These are phyloP conservation scores for Mucor circinelloides DNA, from an alignment of 371 early-diverging fungal species.

Conservation along the genomic window DNA sequence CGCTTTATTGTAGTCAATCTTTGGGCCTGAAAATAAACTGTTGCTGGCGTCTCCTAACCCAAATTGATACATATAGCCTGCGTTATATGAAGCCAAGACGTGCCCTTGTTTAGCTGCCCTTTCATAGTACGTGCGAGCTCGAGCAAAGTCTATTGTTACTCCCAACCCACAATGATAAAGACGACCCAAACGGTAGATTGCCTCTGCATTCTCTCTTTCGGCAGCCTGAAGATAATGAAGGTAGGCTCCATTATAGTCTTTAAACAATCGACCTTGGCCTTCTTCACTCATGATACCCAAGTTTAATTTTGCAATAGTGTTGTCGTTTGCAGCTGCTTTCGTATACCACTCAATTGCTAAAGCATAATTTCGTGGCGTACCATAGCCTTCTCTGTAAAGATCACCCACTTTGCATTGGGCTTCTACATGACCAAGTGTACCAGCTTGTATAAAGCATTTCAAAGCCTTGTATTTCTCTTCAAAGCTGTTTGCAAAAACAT, in stretches of 20 bases:
- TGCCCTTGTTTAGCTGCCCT: conserved; percentile 2
- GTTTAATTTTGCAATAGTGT: not conserved
- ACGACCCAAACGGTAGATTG: not conserved
- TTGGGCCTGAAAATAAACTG: not conserved
- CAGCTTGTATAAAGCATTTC: not conserved
- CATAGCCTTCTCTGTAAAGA: conserved; percentile 3
- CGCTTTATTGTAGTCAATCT: not conserved
- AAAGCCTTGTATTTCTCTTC: not conserved
- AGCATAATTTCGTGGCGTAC: not conserved
- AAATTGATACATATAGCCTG: conserved; percentile 3
- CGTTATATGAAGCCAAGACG: not conserved
- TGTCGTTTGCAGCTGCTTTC: not conserved
- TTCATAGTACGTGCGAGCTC: not conserved
- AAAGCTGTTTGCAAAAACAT: not conserved
- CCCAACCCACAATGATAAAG: conserved; percentile 3
- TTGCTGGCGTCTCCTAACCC: not conserved
- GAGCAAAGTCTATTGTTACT: not conserved
- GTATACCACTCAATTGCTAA: not conserved
- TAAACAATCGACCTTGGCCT: not conserved
- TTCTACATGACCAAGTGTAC: not conserved
- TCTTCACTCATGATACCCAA: conserved; percentile 3
- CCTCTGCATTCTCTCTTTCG: not conserved
- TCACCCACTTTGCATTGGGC: not conserved
- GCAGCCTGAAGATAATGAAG: not conserved
- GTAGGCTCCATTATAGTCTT: not conserved